These are phyloP conservation scores for Pythium brachiatum DNA, from an alignment of 352 stramenopile genomes.

Conservation along the genomic window DNA sequence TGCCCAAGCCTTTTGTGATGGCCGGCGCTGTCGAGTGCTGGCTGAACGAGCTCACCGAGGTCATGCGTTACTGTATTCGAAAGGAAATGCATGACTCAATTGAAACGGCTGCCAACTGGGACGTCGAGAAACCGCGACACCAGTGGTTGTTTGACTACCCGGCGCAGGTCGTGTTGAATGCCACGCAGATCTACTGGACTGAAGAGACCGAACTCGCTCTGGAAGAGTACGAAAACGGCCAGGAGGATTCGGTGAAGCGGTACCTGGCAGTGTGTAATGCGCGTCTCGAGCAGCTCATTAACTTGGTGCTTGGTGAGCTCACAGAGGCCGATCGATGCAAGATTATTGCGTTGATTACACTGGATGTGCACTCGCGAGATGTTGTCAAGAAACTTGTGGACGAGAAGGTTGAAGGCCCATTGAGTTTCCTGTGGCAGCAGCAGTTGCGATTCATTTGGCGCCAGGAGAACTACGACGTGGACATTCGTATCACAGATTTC, in stretches of 20 bases:
- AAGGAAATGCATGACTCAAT: constrained; percentile 89
- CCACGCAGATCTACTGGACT: constrained; percentile 94
- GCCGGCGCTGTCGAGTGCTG: constrained; percentile 81
- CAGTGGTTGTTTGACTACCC: constrained; percentile 98
- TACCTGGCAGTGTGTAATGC: constrained; percentile 81
- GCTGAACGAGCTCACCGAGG: constrained; percentile 85
- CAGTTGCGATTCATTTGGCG: constrained; percentile 89
- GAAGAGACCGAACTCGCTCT: constrained; percentile 94
- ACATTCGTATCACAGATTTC: constrained; percentile 97
- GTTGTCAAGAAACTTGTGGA: constrained; percentile 90
- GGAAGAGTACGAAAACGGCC: constrained; percentile 86
- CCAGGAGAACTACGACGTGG: constrained; percentile 93
- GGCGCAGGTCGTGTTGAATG: constrained; percentile 84
- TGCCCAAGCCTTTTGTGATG: constrained; percentile 83
- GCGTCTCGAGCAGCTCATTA: constrained; percentile 90
- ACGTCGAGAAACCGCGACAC: constrained; percentile 95
- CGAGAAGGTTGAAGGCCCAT: constrained; percentile 84
- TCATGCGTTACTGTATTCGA: constrained; percentile 78
- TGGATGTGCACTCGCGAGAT: constrained; percentile 95
- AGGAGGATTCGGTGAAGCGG: constrained; percentile 85
- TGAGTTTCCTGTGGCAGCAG: constrained; percentile 89
- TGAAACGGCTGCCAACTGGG: constrained; percentile 87
- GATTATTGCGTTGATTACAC: constrained; percentile 94
- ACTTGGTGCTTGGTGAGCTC: constrained; percentile 88
- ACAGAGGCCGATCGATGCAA: constrained; percentile 90